These are phyloP conservation scores for Chrysopogon serrulatus DNA, from an alignment of 176 grass and related monocot genomes.

Conservation along the genomic window DNA sequence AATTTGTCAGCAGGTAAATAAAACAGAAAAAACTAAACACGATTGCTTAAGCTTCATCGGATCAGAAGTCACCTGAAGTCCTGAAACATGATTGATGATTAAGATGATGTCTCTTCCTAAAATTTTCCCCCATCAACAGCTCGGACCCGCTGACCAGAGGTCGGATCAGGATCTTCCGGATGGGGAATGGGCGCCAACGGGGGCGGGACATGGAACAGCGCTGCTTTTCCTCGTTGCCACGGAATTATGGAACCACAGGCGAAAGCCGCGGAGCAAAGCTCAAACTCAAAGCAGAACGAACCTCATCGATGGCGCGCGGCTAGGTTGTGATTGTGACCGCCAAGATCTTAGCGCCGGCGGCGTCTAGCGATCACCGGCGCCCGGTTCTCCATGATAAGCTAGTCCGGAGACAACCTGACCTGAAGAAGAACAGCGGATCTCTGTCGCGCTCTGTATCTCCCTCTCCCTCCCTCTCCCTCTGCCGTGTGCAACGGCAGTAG, in stretches of 20 bases:
- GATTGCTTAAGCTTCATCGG: background rate
- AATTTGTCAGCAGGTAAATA: background rate
- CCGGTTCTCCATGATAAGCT: background rate
- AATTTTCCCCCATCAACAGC: background rate
- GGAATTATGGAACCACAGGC: background rate
- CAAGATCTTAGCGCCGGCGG: slow-evolving; percentile 34
- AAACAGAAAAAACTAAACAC: background rate
- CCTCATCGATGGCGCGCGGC: background rate
- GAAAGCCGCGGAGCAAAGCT: background rate
- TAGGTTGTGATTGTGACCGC: background rate
- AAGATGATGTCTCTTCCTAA: background rate
- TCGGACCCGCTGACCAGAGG: no score
- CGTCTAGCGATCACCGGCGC: background rate
- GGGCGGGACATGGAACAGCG: background rate
- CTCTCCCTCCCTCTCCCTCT: background rate
- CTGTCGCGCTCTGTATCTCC: background rate
- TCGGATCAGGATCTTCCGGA: background rate
- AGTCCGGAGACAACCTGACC: background rate
- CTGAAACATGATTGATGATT: background rate
- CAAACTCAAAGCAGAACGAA: background rate
- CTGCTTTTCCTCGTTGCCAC: background rate
- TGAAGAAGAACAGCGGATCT: background rate
- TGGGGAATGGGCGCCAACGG: background rate
- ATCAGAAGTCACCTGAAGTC: background rate
- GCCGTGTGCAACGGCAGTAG: background rate